Conservation (phyloP, 805 yeast genomes). For the Peterozyma toletana region DNA sequence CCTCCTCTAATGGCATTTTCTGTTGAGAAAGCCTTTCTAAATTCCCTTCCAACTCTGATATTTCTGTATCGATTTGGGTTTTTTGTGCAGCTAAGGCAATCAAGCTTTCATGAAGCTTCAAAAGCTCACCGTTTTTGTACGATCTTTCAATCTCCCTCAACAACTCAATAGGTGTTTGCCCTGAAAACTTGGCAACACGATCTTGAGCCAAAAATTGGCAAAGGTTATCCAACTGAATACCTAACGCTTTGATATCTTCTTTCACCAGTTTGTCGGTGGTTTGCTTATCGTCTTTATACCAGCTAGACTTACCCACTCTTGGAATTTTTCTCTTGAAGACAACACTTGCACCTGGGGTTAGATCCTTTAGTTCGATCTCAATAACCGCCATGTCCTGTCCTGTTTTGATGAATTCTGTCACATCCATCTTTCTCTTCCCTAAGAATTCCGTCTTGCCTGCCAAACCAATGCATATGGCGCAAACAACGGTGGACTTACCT, state of each 20-base stretch:
- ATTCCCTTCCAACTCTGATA: slow-evolving; percentile 21
- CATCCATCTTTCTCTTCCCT: slow-evolving; percentile 57
- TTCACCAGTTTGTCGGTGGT: slow-evolving; percentile 39
- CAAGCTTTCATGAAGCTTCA: slow-evolving; percentile 49
- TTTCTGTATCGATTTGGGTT: slow-evolving; percentile 19
- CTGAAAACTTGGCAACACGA: slow-evolving; percentile 87
- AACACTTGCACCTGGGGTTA: slow-evolving; percentile 24
- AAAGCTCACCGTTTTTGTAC: slow-evolving; percentile 53
- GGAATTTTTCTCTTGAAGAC: slow-evolving; percentile 33
- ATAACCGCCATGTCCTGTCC: slow-evolving; percentile 43
- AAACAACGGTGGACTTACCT: slow-evolving; percentile 88
- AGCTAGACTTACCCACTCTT: slow-evolving; percentile 38
- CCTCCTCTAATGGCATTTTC: slow-evolving; percentile 30
- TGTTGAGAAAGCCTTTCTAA: slow-evolving; percentile 27
- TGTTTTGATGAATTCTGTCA: slow-evolving; percentile 64
- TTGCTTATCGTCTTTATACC: slow-evolving; percentile 37
- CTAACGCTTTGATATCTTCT: slow-evolving; percentile 36
- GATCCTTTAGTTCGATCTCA: slow-evolving; percentile 42
- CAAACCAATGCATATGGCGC: slow-evolving; percentile 85
- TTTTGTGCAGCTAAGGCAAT: slow-evolving; percentile 39
- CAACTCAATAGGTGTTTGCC: slow-evolving; percentile 66
- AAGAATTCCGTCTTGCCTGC: slow-evolving; percentile 72
- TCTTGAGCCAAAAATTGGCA: slow-evolving; percentile 97
- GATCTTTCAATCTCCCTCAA: slow-evolving; percentile 77
- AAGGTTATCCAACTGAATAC: slow-evolving; percentile 83